A percentile compares a stretch with the other conserved stretches of the same genome.
phyloP scores from a whole-genome alignment of 352 stramenopile species.

The Blastocystis sp. region DNA sequence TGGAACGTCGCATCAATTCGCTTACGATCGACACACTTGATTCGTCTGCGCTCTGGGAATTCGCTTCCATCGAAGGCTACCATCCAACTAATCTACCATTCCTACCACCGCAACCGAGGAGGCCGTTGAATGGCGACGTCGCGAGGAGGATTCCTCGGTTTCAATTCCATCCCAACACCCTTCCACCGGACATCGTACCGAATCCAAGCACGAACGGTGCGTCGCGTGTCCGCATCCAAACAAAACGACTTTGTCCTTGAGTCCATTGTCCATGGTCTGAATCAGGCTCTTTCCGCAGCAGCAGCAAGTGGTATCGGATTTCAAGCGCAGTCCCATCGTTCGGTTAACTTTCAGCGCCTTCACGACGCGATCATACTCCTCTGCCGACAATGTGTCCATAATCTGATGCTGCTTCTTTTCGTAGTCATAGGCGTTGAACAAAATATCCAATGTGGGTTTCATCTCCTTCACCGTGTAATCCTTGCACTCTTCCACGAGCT shows the following conservation, averaged over 20 bases:
- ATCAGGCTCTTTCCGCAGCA: background rate
- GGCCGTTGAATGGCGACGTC: background rate
- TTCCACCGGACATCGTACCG: slow-evolving; percentile 6
- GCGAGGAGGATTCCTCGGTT: background rate
- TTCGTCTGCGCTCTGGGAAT: background rate
- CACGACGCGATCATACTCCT: slow-evolving; percentile 16
- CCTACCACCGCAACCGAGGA: background rate
- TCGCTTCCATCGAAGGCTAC: background rate
- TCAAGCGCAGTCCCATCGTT: slow-evolving; percentile 7
- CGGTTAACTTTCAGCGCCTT: background rate
- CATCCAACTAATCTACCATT: background rate
- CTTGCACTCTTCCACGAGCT: slow-evolving; percentile 23
- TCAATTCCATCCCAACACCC: slow-evolving; percentile 32
- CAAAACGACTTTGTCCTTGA: slow-evolving; percentile 7
- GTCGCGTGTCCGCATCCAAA: slow-evolving; percentile 32
- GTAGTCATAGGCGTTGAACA: slow-evolving; percentile 16
- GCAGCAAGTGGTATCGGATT: background rate
- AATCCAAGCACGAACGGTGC: background rate
- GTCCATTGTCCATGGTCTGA: slow-evolving; percentile 25
- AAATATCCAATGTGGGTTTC: slow-evolving; percentile 2
- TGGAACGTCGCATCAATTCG: background rate
- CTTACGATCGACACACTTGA: background rate
- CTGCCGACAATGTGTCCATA: background rate
- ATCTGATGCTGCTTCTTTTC: slow-evolving; percentile 17
- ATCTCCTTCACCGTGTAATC: slow-evolving; percentile 26